Evolutionary conservation across 495 filamentous ascomycete genomes (phyloP).

Genomic region (Hyaloscypha variabilis): DNA sequence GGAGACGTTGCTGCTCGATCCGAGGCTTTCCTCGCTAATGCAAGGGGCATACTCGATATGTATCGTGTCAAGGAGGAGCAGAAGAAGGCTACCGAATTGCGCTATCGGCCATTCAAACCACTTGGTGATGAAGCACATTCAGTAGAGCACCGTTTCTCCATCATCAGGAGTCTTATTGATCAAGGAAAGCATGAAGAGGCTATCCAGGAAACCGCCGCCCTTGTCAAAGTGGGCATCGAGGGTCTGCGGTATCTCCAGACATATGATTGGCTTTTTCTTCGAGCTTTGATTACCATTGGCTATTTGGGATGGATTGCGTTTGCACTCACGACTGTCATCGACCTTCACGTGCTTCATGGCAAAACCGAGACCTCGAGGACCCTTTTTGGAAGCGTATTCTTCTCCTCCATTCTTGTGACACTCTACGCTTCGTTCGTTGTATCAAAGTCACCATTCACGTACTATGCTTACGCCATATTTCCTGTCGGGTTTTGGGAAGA

Average conservation of each 20-base stretch:
- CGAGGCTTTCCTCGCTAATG: conserved; percentile 82
- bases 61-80: conserved; percentile 92
- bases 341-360: conserved; percentile 84
- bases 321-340: conserved; percentile 87
- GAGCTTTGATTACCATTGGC: conserved; percentile 88
- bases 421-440: conserved; percentile 79
- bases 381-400: conserved; percentile 60
- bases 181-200: conserved; percentile 68
- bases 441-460: conserved; percentile 79
- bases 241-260: conserved; percentile 95
- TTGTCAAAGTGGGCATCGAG: conserved; percentile 77
- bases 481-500: conserved; percentile 97
- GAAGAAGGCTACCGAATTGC: conserved; percentile 73
- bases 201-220: conserved; percentile 71
- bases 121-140: conserved; percentile 63
- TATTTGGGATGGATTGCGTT: conserved; percentile 98
- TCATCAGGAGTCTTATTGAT: conserved; percentile 69
- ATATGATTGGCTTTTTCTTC: conserved; percentile 94
- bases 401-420: conserved; percentile 72
- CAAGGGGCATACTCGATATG: conserved; percentile 90
- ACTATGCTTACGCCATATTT: conserved; percentile 92
- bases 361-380: conserved; percentile 67
- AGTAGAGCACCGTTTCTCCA: conserved; percentile 66
- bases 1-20: conserved; percentile 77
- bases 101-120: conserved; percentile 71